phyloP scores from a whole-genome alignment of 2,329 filamentous ascomycete species.

The Aquanectria penicillioides region DNA sequence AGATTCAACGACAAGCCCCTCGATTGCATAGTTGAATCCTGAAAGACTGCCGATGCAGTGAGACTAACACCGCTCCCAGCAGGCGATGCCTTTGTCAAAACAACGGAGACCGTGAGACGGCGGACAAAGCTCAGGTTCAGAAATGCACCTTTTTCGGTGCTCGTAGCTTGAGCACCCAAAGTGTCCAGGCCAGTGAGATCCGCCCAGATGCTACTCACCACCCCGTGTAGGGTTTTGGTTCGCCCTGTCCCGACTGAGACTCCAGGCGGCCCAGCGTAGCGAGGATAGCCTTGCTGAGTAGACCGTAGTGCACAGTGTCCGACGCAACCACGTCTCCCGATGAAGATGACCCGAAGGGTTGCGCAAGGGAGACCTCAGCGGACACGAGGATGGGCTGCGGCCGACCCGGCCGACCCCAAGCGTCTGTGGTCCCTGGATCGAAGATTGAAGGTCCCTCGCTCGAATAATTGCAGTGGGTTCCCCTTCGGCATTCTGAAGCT shows the following conservation, averaged over 20 bases:
- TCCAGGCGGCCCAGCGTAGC: conserved; percentile 51
- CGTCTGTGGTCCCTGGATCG: conserved; percentile 68
- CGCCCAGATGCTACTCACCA: conserved; percentile 48
- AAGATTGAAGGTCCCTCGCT: conserved; percentile 70
- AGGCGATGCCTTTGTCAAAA: conserved; percentile 75
- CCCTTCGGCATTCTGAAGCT: conserved; percentile 39
- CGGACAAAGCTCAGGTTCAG: conserved; percentile 49
- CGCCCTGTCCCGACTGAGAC: neutral
- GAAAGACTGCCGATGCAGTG: conserved; percentile 56
- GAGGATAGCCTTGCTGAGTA: conserved; percentile 73
- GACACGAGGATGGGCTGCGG: conserved; percentile 72
- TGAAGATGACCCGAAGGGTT: conserved; percentile 67
- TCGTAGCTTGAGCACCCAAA: conserved; percentile 16
- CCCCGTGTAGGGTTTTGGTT: conserved; percentile 36
- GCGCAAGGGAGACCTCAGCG: conserved; percentile 65
- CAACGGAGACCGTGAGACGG: conserved; percentile 62
- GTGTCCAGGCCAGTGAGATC: conserved; percentile 41
- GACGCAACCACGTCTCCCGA: conserved; percentile 67
- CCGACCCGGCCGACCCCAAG: conserved; percentile 70
- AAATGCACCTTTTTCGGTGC: conserved; percentile 37
- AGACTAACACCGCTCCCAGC: conserved; percentile 69
- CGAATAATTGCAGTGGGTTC: conserved; percentile 59
- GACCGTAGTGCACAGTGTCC: conserved; percentile 83
- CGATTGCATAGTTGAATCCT: conserved; percentile 38
- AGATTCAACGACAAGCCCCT: conserved; percentile 57